Evolutionary conservation across 2,329 filamentous ascomycete genomes (phyloP), one percentile per base, ranked within the genome.

Genomic region (Furcasterigmium furcatum): DNA sequence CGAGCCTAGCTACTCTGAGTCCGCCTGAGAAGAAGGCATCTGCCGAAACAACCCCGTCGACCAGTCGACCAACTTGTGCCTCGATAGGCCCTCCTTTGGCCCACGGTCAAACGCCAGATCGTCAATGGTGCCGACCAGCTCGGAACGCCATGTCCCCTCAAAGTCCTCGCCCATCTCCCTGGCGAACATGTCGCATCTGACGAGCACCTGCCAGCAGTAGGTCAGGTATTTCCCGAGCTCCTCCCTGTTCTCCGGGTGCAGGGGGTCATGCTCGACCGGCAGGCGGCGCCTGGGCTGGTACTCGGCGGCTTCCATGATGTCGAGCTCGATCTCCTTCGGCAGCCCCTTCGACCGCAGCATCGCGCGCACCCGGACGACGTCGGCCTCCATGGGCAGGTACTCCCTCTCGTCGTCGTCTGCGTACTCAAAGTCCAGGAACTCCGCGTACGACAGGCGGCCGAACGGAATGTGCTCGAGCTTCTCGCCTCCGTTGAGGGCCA

Each of bases 141-240:
- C 24, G 12, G 7, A 12, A 7, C 24, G 24, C 24, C n/a, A n/a
- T n/a, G n/a, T n/a, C n/a, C n/a, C 7, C 24, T 27, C 24, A 7
- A 7, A 27, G 5, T 25, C 20, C 6, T 14, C 9, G 16, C 36
- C 36, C n/a, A 38, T 9, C 36, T 22, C 21, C 19, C 9, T 4
- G 3, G 19, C 36, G 7, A 22, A 14, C 19, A 59, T 51, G 30
- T 59, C 47, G 46, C 51, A 56, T 8, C 54, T 45, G 21, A 62
- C 44, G 6, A 63, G 32, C 5, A 59, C 5, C 20, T 48, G 40
- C 58, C 60, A 62, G 38, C 58, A 59, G 34, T 57, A 57, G 35
- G 40, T 55, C 9, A 63, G 41, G 41, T 61, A 61, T 20, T 48
- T 50, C 5, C 43, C 47, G 44, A 61, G 40, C 45, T 56, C 55